Base-by-base conservation (phyloP, 331 rosid genomes). In the Phaseolus coccineus region DNA sequence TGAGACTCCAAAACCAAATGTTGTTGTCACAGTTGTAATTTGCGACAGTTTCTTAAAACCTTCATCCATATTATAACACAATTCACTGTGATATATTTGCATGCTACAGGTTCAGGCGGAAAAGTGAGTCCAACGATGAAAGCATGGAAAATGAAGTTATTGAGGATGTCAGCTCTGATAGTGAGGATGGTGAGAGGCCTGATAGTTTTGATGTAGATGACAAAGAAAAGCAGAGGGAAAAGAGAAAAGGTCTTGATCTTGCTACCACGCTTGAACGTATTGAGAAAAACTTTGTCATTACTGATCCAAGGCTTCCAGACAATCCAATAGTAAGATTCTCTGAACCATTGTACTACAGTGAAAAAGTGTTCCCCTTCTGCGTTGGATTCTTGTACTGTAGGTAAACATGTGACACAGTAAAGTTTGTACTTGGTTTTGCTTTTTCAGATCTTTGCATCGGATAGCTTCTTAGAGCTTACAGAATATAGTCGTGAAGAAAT, bases 201-300 rank as follows among this genome's bases (percentile, higher is more conserved):
- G 88, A 83, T 16, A 88, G 86, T 67, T 61, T 85, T n/a, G 97
- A 95, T 8, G 28, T 80, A 6, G 96, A 93, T 19, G 91, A 64
- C 80, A 95, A 81, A 84, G 87, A 68, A 71, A 87, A 90, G 40
- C 90, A 84, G 52, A 95, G 88, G 84, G 94, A 91, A 80, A 95
- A 88, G 93, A 83, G 98, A 77, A 95, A 91, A 87, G 99, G 98
- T 85, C 85, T 95, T 77, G 99, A 95, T 88, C 93, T 95, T 75
- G 99, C 99, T 28, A 95, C 99, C n/a, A 95, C 99, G 12, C 97
- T 95, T 6, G 99, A 95, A 77, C 98, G 99, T 78, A 95, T 95
- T 19, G 99, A 95, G 92, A 95, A 95, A 76, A 95, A 95, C 84
- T 95, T 95, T 67, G 99, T 95, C 86, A 90, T 95, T 70, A 91